Evolutionary conservation across 768 basidiomycete species (phyloP).

Genomic region (Leccinum subtestaceum): DNA sequence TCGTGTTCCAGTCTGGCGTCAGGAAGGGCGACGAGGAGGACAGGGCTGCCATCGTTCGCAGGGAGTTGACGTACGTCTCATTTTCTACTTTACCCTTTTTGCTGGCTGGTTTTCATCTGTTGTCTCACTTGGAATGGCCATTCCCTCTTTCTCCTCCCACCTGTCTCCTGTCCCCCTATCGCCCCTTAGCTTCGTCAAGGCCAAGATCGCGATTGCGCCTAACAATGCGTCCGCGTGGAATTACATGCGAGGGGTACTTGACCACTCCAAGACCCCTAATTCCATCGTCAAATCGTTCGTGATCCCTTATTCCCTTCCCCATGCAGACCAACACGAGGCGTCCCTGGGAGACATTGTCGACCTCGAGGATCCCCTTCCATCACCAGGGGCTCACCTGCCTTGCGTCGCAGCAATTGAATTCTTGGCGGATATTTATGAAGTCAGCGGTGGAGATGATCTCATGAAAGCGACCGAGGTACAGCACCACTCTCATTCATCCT

Average conservation of each 20-base stretch:
- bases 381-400: slow-evolving; percentile 65
- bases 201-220: slow-evolving; percentile 80
- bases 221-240: slow-evolving; percentile 98
- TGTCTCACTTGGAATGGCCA: background rate
- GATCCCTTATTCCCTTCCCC: slow-evolving; percentile 52
- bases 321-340: slow-evolving; percentile 26
- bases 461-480: slow-evolving; percentile 50
- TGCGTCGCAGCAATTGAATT: slow-evolving; percentile 82
- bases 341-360: slow-evolving; percentile 52
- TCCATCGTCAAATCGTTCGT: slow-evolving; percentile 58
- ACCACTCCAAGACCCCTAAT: slow-evolving; percentile 57
- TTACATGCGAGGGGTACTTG: slow-evolving; percentile 85
- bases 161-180: background rate
- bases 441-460: slow-evolving; percentile 45
- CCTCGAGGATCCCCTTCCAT: slow-evolving; percentile 71
- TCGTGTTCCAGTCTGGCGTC: slow-evolving; percentile 70
- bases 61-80: slow-evolving; percentile 73
- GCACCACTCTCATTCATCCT: background rate
- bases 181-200: slow-evolving; percentile 70
- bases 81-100: background rate
- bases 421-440: slow-evolving; percentile 73
- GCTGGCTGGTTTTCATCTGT: background rate
- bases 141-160: background rate
- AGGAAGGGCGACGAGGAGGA: slow-evolving; percentile 61
- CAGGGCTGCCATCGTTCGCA: slow-evolving; percentile 52